Conservation (phyloP, 345 rosid species). For the Eutrema heterophyllum region DNA sequence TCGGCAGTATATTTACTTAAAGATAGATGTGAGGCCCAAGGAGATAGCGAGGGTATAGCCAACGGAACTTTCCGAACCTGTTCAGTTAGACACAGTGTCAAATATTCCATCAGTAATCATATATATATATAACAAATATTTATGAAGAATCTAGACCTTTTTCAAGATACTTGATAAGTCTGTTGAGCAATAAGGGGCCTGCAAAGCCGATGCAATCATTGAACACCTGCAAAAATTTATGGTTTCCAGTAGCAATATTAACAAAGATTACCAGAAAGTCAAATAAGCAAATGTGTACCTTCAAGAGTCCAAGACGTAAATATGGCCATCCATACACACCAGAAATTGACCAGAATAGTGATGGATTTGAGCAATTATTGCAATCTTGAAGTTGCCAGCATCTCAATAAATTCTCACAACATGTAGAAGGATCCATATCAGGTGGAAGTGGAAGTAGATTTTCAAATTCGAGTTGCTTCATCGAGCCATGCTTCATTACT, state of each 20-base stretch:
- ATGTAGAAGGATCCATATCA: constrained; percentile 71
- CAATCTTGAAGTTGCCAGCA: constrained; percentile 60
- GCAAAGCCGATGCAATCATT: constrained; percentile 81
- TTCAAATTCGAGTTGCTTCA: constrained; percentile 77
- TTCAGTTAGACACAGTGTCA: background rate
- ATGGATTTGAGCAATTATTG: constrained; percentile 35
- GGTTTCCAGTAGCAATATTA: background rate
- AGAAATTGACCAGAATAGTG: constrained; percentile 68
- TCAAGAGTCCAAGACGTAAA: constrained; percentile 65
- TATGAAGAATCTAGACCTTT: constrained; percentile 45
- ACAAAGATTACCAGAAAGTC: background rate
- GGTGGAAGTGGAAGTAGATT: constrained; percentile 68
- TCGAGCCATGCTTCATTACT: constrained; percentile 57
- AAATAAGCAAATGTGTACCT: constrained; percentile 45
- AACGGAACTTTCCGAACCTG: constrained; percentile 59
- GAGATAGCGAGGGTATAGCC: constrained; percentile 68
- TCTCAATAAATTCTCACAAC: constrained; percentile 50
- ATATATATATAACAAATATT: background rate
- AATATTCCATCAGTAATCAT: background rate
- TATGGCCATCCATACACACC: constrained; percentile 83
- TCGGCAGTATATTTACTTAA: constrained; percentile 48
- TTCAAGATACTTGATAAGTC: constrained; percentile 73
- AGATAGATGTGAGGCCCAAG: constrained; percentile 61
- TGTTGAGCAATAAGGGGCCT: constrained; percentile 83
- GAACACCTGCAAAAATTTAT: constrained; percentile 45